Evolutionary conservation across 768 basidiomycete genomes (phyloP).

Genomic region (Mycena leptocephala): DNA sequence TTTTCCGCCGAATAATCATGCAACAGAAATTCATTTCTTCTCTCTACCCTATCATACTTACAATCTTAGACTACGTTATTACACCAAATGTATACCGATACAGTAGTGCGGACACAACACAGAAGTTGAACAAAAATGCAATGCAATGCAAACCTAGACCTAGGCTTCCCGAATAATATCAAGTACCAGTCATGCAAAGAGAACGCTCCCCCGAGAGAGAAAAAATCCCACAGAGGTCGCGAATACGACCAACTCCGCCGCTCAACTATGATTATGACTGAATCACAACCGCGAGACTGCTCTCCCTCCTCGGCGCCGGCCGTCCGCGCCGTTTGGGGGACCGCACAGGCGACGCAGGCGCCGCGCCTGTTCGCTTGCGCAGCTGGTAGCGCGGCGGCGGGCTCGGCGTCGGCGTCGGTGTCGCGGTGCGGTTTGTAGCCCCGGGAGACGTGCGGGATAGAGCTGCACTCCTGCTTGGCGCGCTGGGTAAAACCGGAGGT

Average conservation of each 20-base stretch:
- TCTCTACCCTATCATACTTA: not conserved
- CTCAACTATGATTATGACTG: not conserved
- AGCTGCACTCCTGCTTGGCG: not conserved
- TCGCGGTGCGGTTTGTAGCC: too few relatives aligned
- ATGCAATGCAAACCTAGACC: not conserved
- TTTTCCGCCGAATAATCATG: not conserved
- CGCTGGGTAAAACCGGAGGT: not conserved
- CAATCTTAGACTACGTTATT: not conserved
- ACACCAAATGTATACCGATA: constrained; percentile 20
- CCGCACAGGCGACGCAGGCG: constrained; percentile 11
- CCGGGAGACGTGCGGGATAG: not conserved
- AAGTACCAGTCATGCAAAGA: not conserved
- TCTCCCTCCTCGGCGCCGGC: constrained; percentile 13
- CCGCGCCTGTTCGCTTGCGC: constrained; percentile 14
- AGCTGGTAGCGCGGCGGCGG: constrained; percentile 32
- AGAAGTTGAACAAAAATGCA: not conserved
- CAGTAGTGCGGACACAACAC: constrained; percentile 17
- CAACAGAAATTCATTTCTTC: too few relatives aligned
- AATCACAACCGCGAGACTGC: constrained; percentile 21
- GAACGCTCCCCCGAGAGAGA: too few relatives aligned
- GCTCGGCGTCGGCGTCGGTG: not conserved
- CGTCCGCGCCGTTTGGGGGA: constrained; percentile 16
- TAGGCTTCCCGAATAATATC: not conserved
- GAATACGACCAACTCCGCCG: too few relatives aligned
- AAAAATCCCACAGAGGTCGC: too few relatives aligned